Conservation (phyloP, 2,329 filamentous ascomycete genomes). For the Trichoderma hamatum region DNA sequence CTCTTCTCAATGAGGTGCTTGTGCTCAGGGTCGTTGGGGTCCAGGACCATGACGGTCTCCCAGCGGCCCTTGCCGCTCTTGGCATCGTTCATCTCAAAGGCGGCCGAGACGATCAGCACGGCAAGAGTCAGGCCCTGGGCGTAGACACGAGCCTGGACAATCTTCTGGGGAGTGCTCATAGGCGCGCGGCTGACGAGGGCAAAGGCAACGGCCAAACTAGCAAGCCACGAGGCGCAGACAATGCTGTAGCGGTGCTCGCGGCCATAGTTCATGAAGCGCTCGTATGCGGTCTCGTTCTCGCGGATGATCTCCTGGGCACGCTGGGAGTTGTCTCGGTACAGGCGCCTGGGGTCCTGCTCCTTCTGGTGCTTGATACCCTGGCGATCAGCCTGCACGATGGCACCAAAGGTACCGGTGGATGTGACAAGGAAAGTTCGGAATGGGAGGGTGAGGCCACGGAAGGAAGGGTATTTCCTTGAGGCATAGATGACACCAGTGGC, state of each 20-base stretch:
- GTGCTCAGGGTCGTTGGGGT: constrained; percentile 80
- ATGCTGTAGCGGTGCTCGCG: constrained; percentile 83
- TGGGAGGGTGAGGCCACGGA: constrained; percentile 81
- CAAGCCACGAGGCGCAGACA: constrained; percentile 80
- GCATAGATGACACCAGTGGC: constrained; percentile 68
- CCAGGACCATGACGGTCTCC: constrained; percentile 81
- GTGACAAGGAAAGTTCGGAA: constrained; percentile 90
- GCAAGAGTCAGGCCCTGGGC: constrained; percentile 86
- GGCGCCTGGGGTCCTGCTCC: constrained; percentile 65
- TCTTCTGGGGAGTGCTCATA: constrained; percentile 76
- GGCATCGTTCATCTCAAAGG: constrained; percentile 79
- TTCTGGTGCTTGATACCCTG: constrained; percentile 66
- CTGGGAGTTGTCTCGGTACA: constrained; percentile 66
- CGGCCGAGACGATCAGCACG: constrained; percentile 79
- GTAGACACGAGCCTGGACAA: constrained; percentile 93
- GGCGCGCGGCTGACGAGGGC: constrained; percentile 76
- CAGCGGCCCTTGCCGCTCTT: constrained; percentile 75
- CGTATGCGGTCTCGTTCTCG: constrained; percentile 57
- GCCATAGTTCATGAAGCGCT: constrained; percentile 73
- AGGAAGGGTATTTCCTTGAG: constrained; percentile 71
- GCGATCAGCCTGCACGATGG: constrained; percentile 88
- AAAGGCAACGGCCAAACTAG: constrained; percentile 75
- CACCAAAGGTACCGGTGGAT: constrained; percentile 78
- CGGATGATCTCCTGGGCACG: constrained; percentile 58
- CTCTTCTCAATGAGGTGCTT: constrained; percentile 84